Percentiles rank a stretch among this genome's conserved stretches.
Conservation (phyloP, 2,329 filamentous ascomycete species). For the Juglanconis oblonga region DNA sequence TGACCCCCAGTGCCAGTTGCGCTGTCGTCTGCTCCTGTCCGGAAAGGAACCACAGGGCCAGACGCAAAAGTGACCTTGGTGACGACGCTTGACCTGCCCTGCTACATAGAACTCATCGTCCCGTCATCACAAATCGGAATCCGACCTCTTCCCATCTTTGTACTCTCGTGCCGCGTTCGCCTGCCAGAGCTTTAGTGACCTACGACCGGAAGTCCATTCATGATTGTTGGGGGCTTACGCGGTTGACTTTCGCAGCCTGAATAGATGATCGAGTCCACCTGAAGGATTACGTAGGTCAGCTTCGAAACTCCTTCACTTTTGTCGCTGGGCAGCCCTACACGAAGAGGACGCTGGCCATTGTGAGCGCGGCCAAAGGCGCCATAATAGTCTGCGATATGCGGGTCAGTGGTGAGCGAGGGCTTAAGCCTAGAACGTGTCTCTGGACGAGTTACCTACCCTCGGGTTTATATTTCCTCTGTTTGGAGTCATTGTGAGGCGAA, state of each 20-base stretch:
- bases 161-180: conserved; percentile 12
- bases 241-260: conserved; percentile 17
- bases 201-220: too few relatives aligned
- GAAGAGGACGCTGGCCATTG: conserved; percentile 17
- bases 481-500: conserved; percentile 6
- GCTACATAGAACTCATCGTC: too few relatives aligned
- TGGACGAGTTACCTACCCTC: background rate
- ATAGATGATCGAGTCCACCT: conserved; percentile 19
- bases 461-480: conserved; percentile 14
- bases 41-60: too few relatives aligned
- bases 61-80: too few relatives aligned
- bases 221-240: conserved; percentile 3
- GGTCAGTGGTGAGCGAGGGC: background rate
- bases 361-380: conserved; percentile 18
- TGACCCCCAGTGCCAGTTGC: too few relatives aligned
- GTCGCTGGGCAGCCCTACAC: background rate
- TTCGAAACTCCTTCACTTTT: background rate
- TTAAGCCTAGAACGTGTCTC: background rate
- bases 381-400: conserved; percentile 8
- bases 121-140: background rate
- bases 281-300: background rate
- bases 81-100: too few relatives aligned
- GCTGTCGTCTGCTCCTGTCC: too few relatives aligned
- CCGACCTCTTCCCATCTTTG: background rate
- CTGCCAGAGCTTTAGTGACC: background rate